A percentile compares a stretch with the other conserved stretches of the same genome.
phyloP scores from a whole-genome alignment of 176 grass and related monocot species.

The Rhynchospora pubera region DNA sequence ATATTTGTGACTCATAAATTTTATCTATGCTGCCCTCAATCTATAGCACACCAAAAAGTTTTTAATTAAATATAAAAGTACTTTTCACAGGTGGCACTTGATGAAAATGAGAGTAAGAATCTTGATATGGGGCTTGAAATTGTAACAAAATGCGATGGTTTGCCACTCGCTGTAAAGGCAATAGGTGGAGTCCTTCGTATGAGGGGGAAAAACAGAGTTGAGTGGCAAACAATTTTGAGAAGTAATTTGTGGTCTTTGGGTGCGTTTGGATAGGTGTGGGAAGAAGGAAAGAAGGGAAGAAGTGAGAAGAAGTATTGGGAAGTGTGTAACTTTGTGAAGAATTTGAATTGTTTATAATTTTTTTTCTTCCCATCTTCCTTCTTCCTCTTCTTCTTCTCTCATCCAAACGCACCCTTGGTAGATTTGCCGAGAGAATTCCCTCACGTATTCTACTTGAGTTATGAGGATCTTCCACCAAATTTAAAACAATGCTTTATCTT shows the following conservation, averaged over 20 bases:
- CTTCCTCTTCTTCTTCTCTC: too few relatives aligned
- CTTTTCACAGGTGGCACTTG: background rate
- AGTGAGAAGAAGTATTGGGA: too few relatives aligned
- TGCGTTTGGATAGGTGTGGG: too few relatives aligned
- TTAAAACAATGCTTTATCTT: slow-evolving; percentile 32
- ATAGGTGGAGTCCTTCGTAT: slow-evolving; percentile 19
- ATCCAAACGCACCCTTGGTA: too few relatives aligned
- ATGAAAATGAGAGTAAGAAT: background rate
- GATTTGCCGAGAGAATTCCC: slow-evolving; percentile 18
- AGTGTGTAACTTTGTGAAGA: too few relatives aligned
- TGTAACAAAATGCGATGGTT: slow-evolving; percentile 28
- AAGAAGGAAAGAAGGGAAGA: too few relatives aligned
- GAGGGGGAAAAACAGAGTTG: background rate
- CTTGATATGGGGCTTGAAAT: slow-evolving; percentile 25
- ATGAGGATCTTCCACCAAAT: slow-evolving; percentile 19
- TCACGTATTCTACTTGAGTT: slow-evolving; percentile 8
- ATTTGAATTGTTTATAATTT: too few relatives aligned
- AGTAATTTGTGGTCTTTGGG: slow-evolving; percentile 25
- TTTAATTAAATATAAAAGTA: background rate
- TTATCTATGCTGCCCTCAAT: too few relatives aligned
- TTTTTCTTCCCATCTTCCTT: too few relatives aligned
- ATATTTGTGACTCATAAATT: too few relatives aligned
- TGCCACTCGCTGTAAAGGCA: slow-evolving; percentile 36
- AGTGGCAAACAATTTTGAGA: slow-evolving; percentile 20
- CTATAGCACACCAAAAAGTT: too few relatives aligned